Base-by-base conservation (phyloP, 208 protist species). In the Blastocrithidia nonstop region DNA sequence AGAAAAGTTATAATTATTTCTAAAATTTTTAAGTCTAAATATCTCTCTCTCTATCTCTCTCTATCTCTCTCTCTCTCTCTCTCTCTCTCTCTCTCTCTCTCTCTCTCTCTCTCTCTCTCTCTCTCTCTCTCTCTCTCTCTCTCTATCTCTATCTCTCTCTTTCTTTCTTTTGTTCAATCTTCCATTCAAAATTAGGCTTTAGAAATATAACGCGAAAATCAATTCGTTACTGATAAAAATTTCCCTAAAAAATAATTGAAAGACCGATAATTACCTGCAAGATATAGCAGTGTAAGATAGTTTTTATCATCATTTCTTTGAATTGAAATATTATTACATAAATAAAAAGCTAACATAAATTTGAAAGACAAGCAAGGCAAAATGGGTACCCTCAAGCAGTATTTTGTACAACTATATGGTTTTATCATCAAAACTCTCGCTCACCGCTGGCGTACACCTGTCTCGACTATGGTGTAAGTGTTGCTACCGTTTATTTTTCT, bases 381-480 rank as follows among this genome's bases (percentile, higher is more conserved):
- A 43, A 46, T 46, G 50, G 40, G 23, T 8, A 17, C 26, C 47
- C 51, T 42, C 17, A 51, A 43, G 42, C 25, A 37, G 42, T 77
- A 68, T 46, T 57, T 43, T 26, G 65, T 75, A 28, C 77, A 87
- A 54, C 61, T 74, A 45, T 63, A 68, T 26, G 66, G 69, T 6
- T 79, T 87, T 24, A 36, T 90, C 5, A 59, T 71, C 42, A 86
- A 90, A 65, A 66, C 62, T 16, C 57, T 57, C 24, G 58, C 78
- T 25, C 64, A 76, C 57, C 66, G 65, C 26, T 61, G 59, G 56
- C 60, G 66, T 36, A 60, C 66, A 22, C 72, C 71, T 0, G 22
- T 76, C 7, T 59, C 58, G n/a, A 78, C 80, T 13, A 6, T 64
- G 11, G 39, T 71, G 29, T 70, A 78, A 64, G 17, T 90, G 15